phyloP scores from a whole-genome alignment of 257 asterid species.

The Osmanthus fragrans region DNA sequence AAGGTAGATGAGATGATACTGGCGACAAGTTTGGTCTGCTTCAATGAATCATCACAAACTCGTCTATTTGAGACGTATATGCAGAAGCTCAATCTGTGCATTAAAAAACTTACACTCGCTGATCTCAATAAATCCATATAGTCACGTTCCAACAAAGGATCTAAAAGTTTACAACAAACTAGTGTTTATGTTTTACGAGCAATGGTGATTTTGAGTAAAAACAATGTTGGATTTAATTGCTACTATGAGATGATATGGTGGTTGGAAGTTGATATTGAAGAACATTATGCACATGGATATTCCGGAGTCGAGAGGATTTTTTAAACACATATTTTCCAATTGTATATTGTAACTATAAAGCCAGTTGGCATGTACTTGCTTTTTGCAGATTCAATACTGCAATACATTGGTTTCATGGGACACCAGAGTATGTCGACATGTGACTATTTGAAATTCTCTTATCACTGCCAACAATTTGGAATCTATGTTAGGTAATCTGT shows the following conservation, averaged over 20 bases:
- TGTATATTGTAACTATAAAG: neutral
- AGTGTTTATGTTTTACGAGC: neutral
- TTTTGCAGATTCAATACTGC: constrained; percentile 59
- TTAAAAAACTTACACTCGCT: neutral
- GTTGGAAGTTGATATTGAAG: neutral
- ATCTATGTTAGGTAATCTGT: constrained; percentile 62
- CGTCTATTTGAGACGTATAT: neutral
- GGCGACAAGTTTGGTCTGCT: neutral
- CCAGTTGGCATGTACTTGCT: constrained; percentile 22
- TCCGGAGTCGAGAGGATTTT: neutral
- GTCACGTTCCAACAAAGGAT: neutral
- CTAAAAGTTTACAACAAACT: neutral
- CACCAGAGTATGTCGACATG: constrained; percentile 26
- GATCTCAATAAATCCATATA: neutral
- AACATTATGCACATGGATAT: neutral
- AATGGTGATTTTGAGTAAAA: neutral
- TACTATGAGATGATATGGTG: neutral
- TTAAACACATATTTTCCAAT: neutral
- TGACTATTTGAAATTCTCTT: constrained; percentile 54
- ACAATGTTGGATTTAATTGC: neutral
- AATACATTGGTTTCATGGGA: constrained; percentile 48
- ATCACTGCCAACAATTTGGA: constrained; percentile 82
- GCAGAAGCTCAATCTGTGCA: neutral
- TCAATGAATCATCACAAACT: neutral
- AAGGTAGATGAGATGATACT: neutral